A percentile compares a stretch with the other conserved stretches of the same genome.
Evolutionary conservation across 495 filamentous ascomycete species (phyloP).

Genomic region (Aspergillus asperescens): DNA sequence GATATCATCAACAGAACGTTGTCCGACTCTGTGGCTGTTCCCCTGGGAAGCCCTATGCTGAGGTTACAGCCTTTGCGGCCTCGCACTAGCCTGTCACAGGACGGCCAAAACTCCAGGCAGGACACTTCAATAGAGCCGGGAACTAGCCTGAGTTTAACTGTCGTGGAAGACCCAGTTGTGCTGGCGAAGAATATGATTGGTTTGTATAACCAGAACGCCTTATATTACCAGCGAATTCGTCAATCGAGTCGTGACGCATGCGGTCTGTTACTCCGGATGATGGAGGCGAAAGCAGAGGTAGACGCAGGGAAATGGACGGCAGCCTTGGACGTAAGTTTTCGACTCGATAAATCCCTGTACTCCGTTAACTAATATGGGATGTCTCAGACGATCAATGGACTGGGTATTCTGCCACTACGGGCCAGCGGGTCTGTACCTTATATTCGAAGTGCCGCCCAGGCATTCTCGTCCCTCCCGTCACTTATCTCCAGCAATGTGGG

Average conservation of each 20-base stretch:
- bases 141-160: slow-evolving; percentile 72
- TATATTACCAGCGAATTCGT: slow-evolving; percentile 66
- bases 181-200: slow-evolving; percentile 73
- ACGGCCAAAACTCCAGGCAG: slow-evolving; percentile 18
- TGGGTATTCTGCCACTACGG: slow-evolving; percentile 73
- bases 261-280: slow-evolving; percentile 68
- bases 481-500: slow-evolving; percentile 81
- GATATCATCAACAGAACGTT: slow-evolving; percentile 83
- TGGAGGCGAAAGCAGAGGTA: slow-evolving; percentile 66
- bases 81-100: slow-evolving; percentile 26
- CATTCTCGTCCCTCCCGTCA: slow-evolving; percentile 67
- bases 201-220: slow-evolving; percentile 70
- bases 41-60: slow-evolving; percentile 70
- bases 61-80: slow-evolving; percentile 76
- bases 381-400: slow-evolving; percentile 60
- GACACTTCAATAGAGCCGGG: slow-evolving; percentile 26
- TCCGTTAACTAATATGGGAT: slow-evolving; percentile 10
- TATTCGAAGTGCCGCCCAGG: slow-evolving; percentile 69
- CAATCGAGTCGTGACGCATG: slow-evolving; percentile 63
- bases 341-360: background rate
- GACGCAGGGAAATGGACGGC: slow-evolving; percentile 66
- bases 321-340: slow-evolving; percentile 68
- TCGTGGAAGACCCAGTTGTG: slow-evolving; percentile 77
- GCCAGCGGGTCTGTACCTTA: slow-evolving; percentile 61
- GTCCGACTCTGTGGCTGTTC: slow-evolving; percentile 76